phyloP scores from a whole-genome alignment of 2,329 filamentous ascomycete genomes.

The Lachnellula hyalina region DNA sequence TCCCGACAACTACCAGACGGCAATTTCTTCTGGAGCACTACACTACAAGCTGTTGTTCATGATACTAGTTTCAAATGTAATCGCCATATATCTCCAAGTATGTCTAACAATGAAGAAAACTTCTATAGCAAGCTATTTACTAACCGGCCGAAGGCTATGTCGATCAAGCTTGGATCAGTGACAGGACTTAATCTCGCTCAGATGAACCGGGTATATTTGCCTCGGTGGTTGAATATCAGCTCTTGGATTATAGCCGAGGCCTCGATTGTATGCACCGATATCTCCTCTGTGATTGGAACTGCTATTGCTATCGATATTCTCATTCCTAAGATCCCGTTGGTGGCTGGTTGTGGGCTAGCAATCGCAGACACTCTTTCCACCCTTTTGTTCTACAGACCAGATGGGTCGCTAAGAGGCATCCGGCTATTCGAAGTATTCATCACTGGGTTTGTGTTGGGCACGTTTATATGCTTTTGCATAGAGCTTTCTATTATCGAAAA shows the following conservation, averaged over 20 bases:
- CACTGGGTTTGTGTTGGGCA: constrained; percentile 54
- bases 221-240: constrained; percentile 46
- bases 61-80: constrained; percentile 48
- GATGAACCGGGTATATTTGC: constrained; percentile 45
- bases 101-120: background rate
- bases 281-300: constrained; percentile 57
- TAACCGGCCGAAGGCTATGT: constrained; percentile 38
- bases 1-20: constrained; percentile 48
- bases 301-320: constrained; percentile 64
- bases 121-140: background rate
- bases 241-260: constrained; percentile 47
- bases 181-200: constrained; percentile 47
- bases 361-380: constrained; percentile 63
- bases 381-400: constrained; percentile 57
- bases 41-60: constrained; percentile 49
- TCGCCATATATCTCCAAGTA: constrained; percentile 45
- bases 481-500: constrained; percentile 56
- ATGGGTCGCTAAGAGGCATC: constrained; percentile 50
- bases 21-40: constrained; percentile 48
- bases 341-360: constrained; percentile 61
- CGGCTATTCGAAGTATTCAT: constrained; percentile 60
- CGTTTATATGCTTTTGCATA: constrained; percentile 64
- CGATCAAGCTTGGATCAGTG: constrained; percentile 38
- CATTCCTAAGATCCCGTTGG: constrained; percentile 54
- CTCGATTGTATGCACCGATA: constrained; percentile 31